A percentile compares a stretch with the other conserved stretches of the same genome.
Evolutionary conservation across 73 alveolate species (phyloP).

Genomic region (Paramecium sexaurelia): DNA sequence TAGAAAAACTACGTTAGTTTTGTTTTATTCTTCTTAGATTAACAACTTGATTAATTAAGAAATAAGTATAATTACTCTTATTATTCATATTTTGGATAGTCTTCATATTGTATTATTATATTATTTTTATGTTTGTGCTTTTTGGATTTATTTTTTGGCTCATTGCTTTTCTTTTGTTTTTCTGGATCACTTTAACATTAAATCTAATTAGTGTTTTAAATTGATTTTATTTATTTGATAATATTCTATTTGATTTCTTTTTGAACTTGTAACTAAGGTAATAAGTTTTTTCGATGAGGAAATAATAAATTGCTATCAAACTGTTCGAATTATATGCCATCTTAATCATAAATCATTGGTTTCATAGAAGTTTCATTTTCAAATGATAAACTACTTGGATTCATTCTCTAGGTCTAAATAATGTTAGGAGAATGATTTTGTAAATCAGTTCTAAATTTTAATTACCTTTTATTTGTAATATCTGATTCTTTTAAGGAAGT

Average conservation of each 20-base stretch:
- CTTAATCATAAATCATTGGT: neutral
- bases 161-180: neutral
- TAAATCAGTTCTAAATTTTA: neutral
- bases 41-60: neutral
- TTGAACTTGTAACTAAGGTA: neutral
- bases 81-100: slow-evolving; percentile 4
- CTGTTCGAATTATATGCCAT: neutral
- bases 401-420: neutral
- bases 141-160: neutral
- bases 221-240: neutral
- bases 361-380: neutral
- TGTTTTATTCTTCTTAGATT: neutral
- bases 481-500: neutral
- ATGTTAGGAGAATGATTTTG: neutral
- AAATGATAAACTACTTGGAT: neutral
- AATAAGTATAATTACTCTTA: neutral
- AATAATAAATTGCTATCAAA: neutral
- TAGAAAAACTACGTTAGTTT: neutral
- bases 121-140: neutral
- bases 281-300: neutral
- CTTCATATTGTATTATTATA: neutral
- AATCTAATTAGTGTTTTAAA: neutral
- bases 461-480: neutral
- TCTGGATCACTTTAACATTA: neutral
- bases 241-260: slow-evolving; percentile 3